These are phyloP conservation scores for Amanita brunnescens DNA, from an alignment of 768 basidiomycete species.

Conservation along the genomic window DNA sequence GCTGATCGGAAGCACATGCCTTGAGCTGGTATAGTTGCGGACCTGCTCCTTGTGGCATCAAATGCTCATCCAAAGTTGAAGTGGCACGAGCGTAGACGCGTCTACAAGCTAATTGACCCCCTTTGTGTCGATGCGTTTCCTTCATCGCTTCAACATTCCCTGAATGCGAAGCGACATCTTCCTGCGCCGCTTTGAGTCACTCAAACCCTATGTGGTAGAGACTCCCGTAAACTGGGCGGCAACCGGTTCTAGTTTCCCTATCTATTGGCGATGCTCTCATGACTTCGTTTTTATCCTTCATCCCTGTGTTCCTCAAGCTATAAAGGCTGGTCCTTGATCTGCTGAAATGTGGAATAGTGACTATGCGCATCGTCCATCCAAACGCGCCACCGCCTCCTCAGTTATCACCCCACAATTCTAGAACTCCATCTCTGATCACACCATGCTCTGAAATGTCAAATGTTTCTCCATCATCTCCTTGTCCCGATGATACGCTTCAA, in stretches of 20 bases:
- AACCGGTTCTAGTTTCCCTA: not conserved
- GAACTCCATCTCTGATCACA: not conserved
- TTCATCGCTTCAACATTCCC: not conserved
- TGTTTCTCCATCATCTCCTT: not conserved
- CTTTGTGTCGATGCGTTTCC: not conserved
- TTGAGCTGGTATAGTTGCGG: not conserved
- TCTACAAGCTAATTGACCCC: not conserved
- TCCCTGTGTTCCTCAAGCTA: not conserved
- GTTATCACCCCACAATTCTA: not conserved
- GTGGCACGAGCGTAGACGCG: not conserved
- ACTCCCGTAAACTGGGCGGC: too few relatives aligned
- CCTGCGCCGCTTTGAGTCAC: not conserved
- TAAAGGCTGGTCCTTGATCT: not conserved
- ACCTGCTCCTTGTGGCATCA: too few relatives aligned
- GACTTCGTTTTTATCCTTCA: not conserved
- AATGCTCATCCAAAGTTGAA: too few relatives aligned
- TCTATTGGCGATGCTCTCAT: not conserved
- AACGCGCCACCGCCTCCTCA: not conserved
- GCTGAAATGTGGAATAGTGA: not conserved
- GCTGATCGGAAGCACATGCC: slow-evolving; percentile 1
- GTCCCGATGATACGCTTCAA: slow-evolving; percentile 13
- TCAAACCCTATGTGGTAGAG: not conserved
- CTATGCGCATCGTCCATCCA: not conserved
- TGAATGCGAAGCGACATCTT: not conserved
- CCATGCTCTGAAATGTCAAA: too few relatives aligned